Evolutionary conservation across 768 basidiomycete species (phyloP), one percentile per base, ranked within the genome.

Genomic region (Termitomyces titanicus): DNA sequence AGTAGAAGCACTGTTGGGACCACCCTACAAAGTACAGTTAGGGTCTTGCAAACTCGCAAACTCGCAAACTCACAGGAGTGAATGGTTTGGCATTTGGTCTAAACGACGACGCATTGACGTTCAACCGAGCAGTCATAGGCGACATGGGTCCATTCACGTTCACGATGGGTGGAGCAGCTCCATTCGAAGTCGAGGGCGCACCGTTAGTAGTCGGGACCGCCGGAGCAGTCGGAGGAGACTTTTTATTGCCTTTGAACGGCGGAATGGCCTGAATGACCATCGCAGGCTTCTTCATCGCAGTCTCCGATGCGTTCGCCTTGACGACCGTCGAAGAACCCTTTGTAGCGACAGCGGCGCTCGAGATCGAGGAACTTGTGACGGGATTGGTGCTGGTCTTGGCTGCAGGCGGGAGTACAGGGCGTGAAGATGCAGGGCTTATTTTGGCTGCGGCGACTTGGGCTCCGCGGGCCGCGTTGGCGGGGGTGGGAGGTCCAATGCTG

Each of bases 211-310:
- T 63, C 18, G 75, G 56, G 1, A 72, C 61, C 44, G 22, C 58
- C 24, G 53, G 51, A 24, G 60, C 54, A 22, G 68, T 60, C 61
- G 69, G 60, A 38, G 69, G 70, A 42, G 68, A 18, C 60, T 83
- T 84, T 47, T 58, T n/a, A n/a, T n/a, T 70, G 53, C 92, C 88
- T 65, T 85, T 88, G 80, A 94, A 98, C 10, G 96, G 88, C 11
- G 95, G 96, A 61, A 98, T 98, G 31, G 86, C 63, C 63, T 92
- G 90, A 56, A 98, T 95, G 64, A 82, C 74, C 92, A 96, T 95
- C 51, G 70, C 62, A 1, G 75, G 68, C 57, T 84, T 83, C 64
- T 78, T 77, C 29, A 12, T 12, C 0, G 73, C 59, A 17, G 79
- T 61, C 25, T 70, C 64, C 17, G 73, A 66, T 2, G 65, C 66